A percentile compares a stretch with the other conserved stretches of the same genome.
Conservation (phyloP, 805 yeast genomes). For the Monosporozyma aquatica region DNA sequence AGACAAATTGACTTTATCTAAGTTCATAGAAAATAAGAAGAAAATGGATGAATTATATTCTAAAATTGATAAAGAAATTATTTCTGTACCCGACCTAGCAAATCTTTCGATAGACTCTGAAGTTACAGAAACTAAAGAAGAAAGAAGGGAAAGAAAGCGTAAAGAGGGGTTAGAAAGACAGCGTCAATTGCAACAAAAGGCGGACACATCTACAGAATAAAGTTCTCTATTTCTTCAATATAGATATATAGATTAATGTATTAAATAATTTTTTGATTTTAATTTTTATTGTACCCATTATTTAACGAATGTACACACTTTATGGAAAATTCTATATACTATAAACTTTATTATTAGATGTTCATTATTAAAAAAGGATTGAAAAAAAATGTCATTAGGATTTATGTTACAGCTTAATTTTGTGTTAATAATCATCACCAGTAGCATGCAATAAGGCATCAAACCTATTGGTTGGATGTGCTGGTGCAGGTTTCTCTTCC, state of each 20-base stretch:
- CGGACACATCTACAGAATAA: not conserved
- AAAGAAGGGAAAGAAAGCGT: constrained; percentile 44
- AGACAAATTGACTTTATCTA: constrained; percentile 46
- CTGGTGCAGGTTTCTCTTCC: constrained; percentile 19
- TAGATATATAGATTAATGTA: not conserved
- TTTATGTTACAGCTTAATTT: not conserved
- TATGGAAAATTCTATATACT: not conserved
- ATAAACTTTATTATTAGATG: not conserved
- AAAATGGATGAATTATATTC: constrained; percentile 43
- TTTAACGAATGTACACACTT: not conserved
- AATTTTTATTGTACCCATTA: too few species aligned
- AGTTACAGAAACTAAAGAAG: constrained; percentile 44
- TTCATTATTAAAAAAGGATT: not conserved
- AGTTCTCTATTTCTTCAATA: not conserved
- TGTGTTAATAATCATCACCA: constrained; percentile 10
- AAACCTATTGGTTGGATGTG: constrained; percentile 26
- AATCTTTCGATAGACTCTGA: not conserved
- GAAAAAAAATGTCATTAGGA: not conserved
- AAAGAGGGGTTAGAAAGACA: constrained; percentile 36
- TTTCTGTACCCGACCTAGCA: constrained; percentile 12
- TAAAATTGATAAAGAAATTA: constrained; percentile 31
- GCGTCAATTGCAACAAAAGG: constrained; percentile 6
- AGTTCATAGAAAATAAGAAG: constrained; percentile 57
- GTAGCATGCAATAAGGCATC: constrained; percentile 27
- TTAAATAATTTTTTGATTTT: not conserved